Conservation (phyloP, 2,329 filamentous ascomycete genomes). For the Monosporascus cannonballus region DNA sequence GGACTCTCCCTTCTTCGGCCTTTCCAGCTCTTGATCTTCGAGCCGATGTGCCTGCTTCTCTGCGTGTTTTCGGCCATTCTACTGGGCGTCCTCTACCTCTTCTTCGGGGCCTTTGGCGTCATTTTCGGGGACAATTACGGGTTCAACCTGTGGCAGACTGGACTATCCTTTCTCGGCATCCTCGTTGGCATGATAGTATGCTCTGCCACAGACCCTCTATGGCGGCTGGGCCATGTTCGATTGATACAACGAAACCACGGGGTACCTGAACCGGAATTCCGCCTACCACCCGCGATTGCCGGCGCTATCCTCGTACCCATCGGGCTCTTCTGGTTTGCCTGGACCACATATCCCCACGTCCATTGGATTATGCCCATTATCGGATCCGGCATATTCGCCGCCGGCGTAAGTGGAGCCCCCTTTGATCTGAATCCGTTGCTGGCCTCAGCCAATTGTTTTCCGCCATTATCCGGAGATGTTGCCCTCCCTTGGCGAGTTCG, state of each 20-base stretch:
- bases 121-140: conserved; percentile 70
- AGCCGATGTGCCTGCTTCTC: conserved; percentile 80
- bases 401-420: conserved; percentile 49
- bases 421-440: too few species aligned
- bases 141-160: conserved; percentile 73
- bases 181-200: conserved; percentile 61
- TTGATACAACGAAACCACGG: conserved; percentile 49
- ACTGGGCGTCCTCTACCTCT: conserved; percentile 83
- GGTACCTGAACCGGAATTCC: conserved; percentile 77
- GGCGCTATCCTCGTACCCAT: conserved; percentile 75
- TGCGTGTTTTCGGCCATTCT: conserved; percentile 79
- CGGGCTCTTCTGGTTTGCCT: conserved; percentile 83
- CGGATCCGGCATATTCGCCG: conserved; percentile 63
- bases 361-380: conserved; percentile 75
- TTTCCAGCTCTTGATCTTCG: conserved; percentile 71
- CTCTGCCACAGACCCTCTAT: conserved; percentile 59
- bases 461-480: too few species aligned
- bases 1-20: conserved; percentile 58
- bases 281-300: conserved; percentile 67
- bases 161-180: conserved; percentile 71
- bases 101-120: conserved; percentile 81
- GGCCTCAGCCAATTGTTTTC: too few species aligned
- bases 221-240: conserved; percentile 52
- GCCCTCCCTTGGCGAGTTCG: too few species aligned
- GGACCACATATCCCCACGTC: conserved; percentile 69